A percentile compares a stretch with the other conserved stretches of the same genome.
Conservation (phyloP, 2,329 filamentous ascomycete genomes). For the Fusarium devonianum region DNA sequence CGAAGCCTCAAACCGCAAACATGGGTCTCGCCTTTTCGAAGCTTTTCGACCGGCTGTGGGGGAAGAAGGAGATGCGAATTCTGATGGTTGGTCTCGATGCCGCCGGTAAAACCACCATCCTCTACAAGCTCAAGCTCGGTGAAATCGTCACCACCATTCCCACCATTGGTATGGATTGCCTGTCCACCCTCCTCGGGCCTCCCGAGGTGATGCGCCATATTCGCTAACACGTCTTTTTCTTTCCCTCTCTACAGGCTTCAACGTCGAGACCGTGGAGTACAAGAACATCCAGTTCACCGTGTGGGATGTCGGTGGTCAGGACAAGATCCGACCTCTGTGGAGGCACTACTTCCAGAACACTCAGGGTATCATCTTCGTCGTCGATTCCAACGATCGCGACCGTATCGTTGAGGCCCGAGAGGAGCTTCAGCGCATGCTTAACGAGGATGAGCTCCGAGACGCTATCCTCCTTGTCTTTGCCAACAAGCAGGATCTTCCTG, state of each 20-base stretch:
- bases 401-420: constrained; percentile 96
- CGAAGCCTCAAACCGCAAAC: constrained; percentile 63
- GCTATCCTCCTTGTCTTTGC: constrained; percentile 96
- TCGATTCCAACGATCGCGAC: constrained; percentile 98
- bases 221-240: constrained; percentile 38
- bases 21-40: constrained; percentile 99
- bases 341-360: constrained; percentile 99
- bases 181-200: neutral
- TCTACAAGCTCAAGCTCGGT: constrained; percentile 99
- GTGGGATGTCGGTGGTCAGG: constrained; percentile 99
- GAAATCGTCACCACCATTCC: constrained; percentile 99
- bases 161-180: constrained; percentile 76
- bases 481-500: constrained; percentile 99
- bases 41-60: constrained; percentile 94
- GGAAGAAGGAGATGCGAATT: constrained; percentile 99
- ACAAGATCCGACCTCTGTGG: constrained; percentile 99
- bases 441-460: constrained; percentile 98
- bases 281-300: constrained; percentile 99
- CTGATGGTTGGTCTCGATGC: constrained; percentile 99
- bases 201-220: neutral
- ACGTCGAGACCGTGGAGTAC: constrained; percentile 99
- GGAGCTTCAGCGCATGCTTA: constrained; percentile 97
- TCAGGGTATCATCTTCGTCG: constrained; percentile 99
- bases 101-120: constrained; percentile 99
- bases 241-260: constrained; percentile 76